phyloP scores from a whole-genome alignment of 345 rosid genomes.

The Lenwebbia sp. region DNA sequence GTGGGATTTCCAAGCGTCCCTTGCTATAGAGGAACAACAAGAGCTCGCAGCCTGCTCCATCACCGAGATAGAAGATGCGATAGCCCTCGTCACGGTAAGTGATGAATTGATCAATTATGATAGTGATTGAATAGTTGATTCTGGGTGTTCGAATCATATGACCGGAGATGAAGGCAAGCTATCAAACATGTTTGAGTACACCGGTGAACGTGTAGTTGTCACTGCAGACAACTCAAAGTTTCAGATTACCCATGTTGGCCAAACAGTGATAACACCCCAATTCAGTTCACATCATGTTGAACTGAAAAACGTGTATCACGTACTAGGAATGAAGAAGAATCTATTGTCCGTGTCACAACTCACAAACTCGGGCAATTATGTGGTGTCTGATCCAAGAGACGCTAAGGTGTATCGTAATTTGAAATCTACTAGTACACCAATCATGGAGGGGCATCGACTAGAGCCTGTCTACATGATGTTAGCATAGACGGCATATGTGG shows the following conservation, averaged over 20 bases:
- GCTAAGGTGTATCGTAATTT: neutral
- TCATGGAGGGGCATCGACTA: neutral
- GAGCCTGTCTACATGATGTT: neutral
- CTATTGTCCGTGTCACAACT: neutral
- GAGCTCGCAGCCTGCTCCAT: neutral
- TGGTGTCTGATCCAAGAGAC: neutral
- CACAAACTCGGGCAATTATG: neutral
- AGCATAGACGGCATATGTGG: neutral
- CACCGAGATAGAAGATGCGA: neutral
- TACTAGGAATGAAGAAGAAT: neutral
- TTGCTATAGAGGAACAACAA: neutral
- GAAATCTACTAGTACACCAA: neutral
- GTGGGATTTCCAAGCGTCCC: neutral
- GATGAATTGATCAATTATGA: neutral
- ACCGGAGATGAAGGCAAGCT: neutral
- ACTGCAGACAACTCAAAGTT: neutral
- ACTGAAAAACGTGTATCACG: neutral
- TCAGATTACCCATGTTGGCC: neutral
- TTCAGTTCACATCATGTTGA: neutral
- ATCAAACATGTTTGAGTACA: neutral
- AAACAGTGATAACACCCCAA: neutral
- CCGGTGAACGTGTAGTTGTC: neutral
- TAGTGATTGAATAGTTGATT: no score
- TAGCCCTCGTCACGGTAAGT: neutral
- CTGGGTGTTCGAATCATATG: neutral